These are phyloP conservation scores for Halteria grandinella DNA, from an alignment of 73 alveolate species.

Conservation along the genomic window DNA sequence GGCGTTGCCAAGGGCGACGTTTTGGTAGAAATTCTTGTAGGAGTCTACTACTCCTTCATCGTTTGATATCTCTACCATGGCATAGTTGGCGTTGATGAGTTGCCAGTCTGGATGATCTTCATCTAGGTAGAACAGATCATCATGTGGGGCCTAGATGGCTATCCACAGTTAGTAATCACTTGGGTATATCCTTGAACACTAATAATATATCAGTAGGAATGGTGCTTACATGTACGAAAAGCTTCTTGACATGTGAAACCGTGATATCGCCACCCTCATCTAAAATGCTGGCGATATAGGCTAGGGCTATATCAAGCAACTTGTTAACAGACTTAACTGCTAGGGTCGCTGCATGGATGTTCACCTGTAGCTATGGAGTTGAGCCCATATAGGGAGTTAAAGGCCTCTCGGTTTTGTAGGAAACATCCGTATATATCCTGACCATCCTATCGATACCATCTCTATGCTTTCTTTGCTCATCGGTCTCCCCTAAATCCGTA, in stretches of 20 bases:
- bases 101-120: constrained; percentile 37
- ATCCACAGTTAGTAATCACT: constrained; percentile 21
- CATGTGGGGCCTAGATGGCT: constrained; percentile 24
- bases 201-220: too few species aligned
- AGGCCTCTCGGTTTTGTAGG: too few species aligned
- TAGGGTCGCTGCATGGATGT: constrained; percentile 1
- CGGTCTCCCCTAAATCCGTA: constrained; percentile 12
- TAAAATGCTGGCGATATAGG: neutral
- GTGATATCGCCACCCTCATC: neutral
- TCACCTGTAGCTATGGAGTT: too few species aligned
- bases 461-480: constrained; percentile 12
- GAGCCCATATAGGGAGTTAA: too few species aligned
- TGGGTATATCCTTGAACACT: constrained; percentile 28
- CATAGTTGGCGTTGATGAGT: neutral
- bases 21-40: constrained; percentile 30
- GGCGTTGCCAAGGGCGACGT: constrained; percentile 44
- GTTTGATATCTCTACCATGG: neutral
- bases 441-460: constrained; percentile 34
- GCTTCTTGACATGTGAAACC: neutral
- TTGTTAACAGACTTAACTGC: constrained; percentile 29
- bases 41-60: constrained; percentile 10
- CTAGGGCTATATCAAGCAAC: constrained; percentile 15
- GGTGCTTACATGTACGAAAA: constrained; percentile 33
- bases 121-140: constrained; percentile 26
- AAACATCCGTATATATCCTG: constrained; percentile 16